phyloP scores from a whole-genome alignment of 768 basidiomycete genomes.

The Auriculariales sp. region DNA sequence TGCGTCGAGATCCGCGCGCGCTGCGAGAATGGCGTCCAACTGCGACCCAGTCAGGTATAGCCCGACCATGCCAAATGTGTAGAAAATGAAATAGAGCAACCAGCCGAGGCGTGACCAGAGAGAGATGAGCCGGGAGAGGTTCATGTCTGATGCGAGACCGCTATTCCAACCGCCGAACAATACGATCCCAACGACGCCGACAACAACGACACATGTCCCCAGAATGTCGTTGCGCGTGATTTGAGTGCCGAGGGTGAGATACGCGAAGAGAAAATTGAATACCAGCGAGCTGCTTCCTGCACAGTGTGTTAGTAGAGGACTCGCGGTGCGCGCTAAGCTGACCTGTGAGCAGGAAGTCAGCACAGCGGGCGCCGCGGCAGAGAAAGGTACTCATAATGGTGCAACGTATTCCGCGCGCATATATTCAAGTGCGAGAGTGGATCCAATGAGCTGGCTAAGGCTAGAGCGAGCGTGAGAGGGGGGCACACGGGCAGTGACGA shows the following conservation, averaged over 20 bases:
- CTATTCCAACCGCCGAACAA: slow-evolving; percentile 75
- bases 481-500: slow-evolving; percentile 2
- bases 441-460: slow-evolving; percentile 75
- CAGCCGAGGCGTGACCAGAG: slow-evolving; percentile 82
- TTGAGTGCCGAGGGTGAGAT: slow-evolving; percentile 73
- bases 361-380: no score
- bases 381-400: no score
- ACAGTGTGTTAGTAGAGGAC: no score
- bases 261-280: slow-evolving; percentile 93
- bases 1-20: slow-evolving; percentile 55
- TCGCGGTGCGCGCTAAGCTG: no score
- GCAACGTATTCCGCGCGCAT: slow-evolving; percentile 91
- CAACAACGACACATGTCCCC: background rate
- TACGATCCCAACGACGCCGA: slow-evolving; percentile 34
- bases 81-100: slow-evolving; percentile 80
- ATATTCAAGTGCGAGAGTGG: slow-evolving; percentile 74
- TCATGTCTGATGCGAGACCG: slow-evolving; percentile 59
- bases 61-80: slow-evolving; percentile 50
- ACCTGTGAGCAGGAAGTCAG: no score
- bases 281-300: slow-evolving; percentile 87
- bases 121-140: slow-evolving; percentile 59
- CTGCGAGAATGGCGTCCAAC: slow-evolving; percentile 57
- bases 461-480: slow-evolving; percentile 19
- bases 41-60: slow-evolving; percentile 55
- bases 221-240: slow-evolving; percentile 76